Evolutionary conservation across 192 early-diverging fungal genomes (phyloP), one percentile per base, ranked within the genome.

Genomic region (Pilobolus umbonatus): DNA sequence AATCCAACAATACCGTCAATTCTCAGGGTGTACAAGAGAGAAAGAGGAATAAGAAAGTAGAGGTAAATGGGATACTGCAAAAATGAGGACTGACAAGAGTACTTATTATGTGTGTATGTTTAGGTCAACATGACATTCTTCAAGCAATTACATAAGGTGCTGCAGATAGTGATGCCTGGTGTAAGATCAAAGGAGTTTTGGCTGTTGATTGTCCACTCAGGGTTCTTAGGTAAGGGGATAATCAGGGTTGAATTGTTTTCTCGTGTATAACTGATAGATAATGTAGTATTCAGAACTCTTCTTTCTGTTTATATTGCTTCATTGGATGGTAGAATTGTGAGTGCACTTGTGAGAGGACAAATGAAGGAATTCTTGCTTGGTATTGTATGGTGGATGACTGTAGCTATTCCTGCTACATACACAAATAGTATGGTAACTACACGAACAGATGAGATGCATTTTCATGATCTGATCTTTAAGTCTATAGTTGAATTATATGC

Each of bases 331-430:
- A 68, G 81, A n/a, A 91, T 93, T 52, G 88, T 91, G 21, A 83
- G 80, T 57, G 87, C 91, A 10, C 65, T 91, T 26, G 89, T 76
- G 62, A 76, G 85, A 22, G 88, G 87, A 9, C 75, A 89, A 46
- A 85, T 85, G 31, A 82, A 75, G 59, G 86, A 89, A 65, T 98
- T 98, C 66, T 64, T 96, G 49, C 67, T 75, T 39, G 87, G 93
- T 10, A 85, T 98, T 44, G 75, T 85, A 35, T 89, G 85, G 75
- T 96, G 93, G 93, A 94, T 95, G 89, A 80, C 75, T 17, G 84
- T 97, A 48, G 93, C 94, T 12, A 79, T 98, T 26, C 95, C 95
- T 5, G 95, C 94, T 10, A 98, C 95, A 42, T 91, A 94, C 74
- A 96, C 95, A 54, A 98, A 98, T 75, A 88, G 84, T 67, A 88